Base-by-base conservation (phyloP, 208 protist species). In the Naegleria fowleri region DNA sequence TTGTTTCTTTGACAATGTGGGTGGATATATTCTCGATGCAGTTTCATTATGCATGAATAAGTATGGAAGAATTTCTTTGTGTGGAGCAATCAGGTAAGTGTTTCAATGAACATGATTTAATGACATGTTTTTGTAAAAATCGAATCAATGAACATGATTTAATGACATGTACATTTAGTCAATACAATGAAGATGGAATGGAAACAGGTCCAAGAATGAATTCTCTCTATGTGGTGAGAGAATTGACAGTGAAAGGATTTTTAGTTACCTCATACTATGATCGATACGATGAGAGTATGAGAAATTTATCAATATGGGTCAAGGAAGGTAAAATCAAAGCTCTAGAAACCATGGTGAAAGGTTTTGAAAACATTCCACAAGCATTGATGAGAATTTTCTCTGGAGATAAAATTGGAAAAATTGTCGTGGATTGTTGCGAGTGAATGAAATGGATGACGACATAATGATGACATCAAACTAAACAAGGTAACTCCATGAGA, bases 1-100 rank as follows among this genome's bases (percentile, higher is more conserved):
- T 59, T 36, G 19, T 59, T 93, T 90, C 29, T 93, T 93, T 88
- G 92, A 93, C 41, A 93, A 92, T 58, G 91, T 93, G 25, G 91
- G 92, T 33, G 91, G 92, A 33, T 41, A 76, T 25, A 39, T 86
- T 41, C 22, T 91, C 0, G 92, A 93, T 90, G 91, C 91, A 40
- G 92, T 55, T 29, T 36, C 92, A 29, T 59, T 67, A 0, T 59
- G 33, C n/a, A 51, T 93, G 38, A 43, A 41, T 22, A 33, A 85
- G 13, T 40, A 38, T 36, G 92, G 59, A 38, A 90, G 90, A 29
- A 85, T 93, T 13, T 33, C 90, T 33, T 19, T 93, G 7, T 93
- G 92, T 75, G 92, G 92, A 40, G 33, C 58, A n/a, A 93, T 93
- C 43, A 67, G 55, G 43, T 48, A 7, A 48, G 43, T 48, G 43